phyloP scores from a whole-genome alignment of 2,329 filamentous ascomycete genomes.

The Elsinoe perseae region DNA sequence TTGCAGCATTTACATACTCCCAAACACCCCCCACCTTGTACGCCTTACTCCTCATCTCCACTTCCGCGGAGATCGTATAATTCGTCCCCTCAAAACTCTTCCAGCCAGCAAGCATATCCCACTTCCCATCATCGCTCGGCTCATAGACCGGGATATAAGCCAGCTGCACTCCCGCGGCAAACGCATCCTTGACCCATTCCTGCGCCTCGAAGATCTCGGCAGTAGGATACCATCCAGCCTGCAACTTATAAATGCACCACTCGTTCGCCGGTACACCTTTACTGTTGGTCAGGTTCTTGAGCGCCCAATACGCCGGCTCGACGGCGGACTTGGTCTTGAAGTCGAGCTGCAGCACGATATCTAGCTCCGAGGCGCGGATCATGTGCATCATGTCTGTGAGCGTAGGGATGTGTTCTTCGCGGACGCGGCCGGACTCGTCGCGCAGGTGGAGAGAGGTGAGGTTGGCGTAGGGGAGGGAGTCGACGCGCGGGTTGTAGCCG shows the following conservation, averaged over 20 bases:
- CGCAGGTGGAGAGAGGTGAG: constrained; percentile 18
- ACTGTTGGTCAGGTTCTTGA: constrained; percentile 17
- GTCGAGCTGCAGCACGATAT: constrained; percentile 21
- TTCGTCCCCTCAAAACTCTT: constrained; percentile 18
- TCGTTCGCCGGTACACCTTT: constrained; percentile 16
- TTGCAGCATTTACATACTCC: constrained; percentile 10
- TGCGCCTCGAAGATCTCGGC: constrained; percentile 19
- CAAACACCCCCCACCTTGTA: constrained; percentile 17
- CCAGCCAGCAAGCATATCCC: constrained; percentile 17
- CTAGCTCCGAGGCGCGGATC: constrained; percentile 19
- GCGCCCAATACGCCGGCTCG: constrained; percentile 20
- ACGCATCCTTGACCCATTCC: constrained; percentile 21
- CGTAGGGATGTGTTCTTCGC: constrained; percentile 17
- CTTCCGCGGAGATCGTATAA: constrained; percentile 19
- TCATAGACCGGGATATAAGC: constrained; percentile 20
- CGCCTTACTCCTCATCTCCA: constrained; percentile 15
- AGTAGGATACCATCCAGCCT: constrained; percentile 19
- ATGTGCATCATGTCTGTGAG: constrained; percentile 19
- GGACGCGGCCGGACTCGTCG: constrained; percentile 20
- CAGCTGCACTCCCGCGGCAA: not conserved
- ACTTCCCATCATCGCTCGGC: constrained; percentile 9
- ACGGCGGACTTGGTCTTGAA: constrained; percentile 20
- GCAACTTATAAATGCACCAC: constrained; percentile 22
- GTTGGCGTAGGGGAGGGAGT: constrained; percentile 17
- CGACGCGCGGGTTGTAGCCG: constrained; percentile 19